phyloP scores from a whole-genome alignment of 129 eudicot species.

The Artemisia argyi region DNA sequence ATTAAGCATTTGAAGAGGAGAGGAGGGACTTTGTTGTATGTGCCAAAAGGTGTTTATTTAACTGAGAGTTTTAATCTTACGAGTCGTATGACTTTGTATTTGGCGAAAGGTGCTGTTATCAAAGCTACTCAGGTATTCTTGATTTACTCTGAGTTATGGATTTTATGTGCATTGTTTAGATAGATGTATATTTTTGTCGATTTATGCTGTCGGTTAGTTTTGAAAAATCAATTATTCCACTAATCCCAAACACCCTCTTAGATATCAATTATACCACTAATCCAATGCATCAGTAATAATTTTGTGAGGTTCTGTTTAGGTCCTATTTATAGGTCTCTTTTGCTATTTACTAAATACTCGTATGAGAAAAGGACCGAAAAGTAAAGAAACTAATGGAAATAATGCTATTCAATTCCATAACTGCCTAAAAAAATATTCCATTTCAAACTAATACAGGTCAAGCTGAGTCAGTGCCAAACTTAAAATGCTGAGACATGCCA shows the following conservation, averaged over 20 bases:
- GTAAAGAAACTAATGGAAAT: too few relatives aligned
- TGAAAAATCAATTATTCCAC: background rate
- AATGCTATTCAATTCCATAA: too few relatives aligned
- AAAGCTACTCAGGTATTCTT: slow-evolving; percentile 58
- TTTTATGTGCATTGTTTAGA: background rate
- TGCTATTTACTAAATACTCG: too few relatives aligned
- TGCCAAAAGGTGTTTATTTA: slow-evolving; percentile 68
- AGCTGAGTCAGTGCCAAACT: background rate
- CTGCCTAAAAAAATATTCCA: too few relatives aligned
- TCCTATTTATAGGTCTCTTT: too few relatives aligned
- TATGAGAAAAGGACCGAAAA: too few relatives aligned
- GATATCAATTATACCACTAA: background rate
- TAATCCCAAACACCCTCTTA: too few relatives aligned
- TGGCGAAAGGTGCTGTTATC: slow-evolving; percentile 68
- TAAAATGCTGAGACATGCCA: background rate
- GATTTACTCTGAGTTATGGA: background rate
- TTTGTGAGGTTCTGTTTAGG: slow-evolving; percentile 1
- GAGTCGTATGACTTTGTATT: slow-evolving; percentile 62
- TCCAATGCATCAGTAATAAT: background rate
- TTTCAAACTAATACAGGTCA: background rate
- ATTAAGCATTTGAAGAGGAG: slow-evolving; percentile 54
- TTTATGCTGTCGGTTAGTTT: background rate
- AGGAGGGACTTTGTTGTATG: slow-evolving; percentile 62
- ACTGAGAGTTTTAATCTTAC: slow-evolving; percentile 68
- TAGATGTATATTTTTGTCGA: background rate